phyloP scores from a whole-genome alignment of 2,329 filamentous ascomycete genomes.

The Neofusicoccum sp. region DNA sequence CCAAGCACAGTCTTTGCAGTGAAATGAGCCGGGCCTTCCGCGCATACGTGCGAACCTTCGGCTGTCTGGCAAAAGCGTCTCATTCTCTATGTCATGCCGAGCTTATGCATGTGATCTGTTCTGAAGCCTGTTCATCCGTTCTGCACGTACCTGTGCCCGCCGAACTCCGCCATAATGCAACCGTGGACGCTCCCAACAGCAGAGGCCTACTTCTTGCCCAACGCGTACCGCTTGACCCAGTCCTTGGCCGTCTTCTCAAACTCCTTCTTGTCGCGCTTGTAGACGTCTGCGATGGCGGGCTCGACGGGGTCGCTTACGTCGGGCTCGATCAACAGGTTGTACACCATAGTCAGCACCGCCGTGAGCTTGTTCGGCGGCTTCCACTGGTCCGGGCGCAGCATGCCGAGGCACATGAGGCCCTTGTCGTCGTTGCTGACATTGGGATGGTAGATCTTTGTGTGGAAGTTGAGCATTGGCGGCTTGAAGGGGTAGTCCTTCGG shows the following conservation, averaged over 20 bases:
- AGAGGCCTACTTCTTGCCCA: constrained; percentile 28
- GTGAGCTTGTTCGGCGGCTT: constrained; percentile 79
- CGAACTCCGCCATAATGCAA: constrained; percentile 15
- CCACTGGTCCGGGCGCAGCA: constrained; percentile 85
- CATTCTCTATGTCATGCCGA: neutral
- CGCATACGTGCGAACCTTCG: neutral
- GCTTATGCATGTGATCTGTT: neutral
- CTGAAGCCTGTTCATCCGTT: neutral
- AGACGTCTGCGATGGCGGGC: constrained; percentile 81
- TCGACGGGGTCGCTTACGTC: constrained; percentile 90
- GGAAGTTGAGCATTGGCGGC: constrained; percentile 74
- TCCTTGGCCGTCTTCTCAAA: constrained; percentile 73
- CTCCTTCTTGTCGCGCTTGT: constrained; percentile 61
- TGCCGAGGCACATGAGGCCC: constrained; percentile 80
- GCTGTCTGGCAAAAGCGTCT: neutral
- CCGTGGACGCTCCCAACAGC: neutral
- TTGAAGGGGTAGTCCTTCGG: constrained; percentile 88
- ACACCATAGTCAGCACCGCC: constrained; percentile 73
- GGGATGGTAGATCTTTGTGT: constrained; percentile 91
- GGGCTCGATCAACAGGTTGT: constrained; percentile 72
- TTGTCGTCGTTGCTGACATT: constrained; percentile 86
- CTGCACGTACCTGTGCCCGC: constrained; percentile 3
- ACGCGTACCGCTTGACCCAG: constrained; percentile 75
- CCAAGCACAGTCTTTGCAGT: constrained; percentile 8
- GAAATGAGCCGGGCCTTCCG: constrained; percentile 14